phyloP scores from a whole-genome alignment of 257 asterid species.

The Solanum pinnatisectum region DNA sequence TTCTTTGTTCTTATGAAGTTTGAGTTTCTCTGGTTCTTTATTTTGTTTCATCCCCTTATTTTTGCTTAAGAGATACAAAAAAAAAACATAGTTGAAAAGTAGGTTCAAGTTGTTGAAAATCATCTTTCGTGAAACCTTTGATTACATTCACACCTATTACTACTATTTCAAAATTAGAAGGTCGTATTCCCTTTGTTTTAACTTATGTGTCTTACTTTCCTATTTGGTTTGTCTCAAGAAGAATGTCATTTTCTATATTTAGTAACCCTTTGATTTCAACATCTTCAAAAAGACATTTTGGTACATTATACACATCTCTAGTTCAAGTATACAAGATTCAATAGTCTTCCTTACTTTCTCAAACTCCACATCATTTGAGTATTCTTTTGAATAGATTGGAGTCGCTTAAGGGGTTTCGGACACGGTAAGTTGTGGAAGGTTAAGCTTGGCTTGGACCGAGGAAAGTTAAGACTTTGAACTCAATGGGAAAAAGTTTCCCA shows the following conservation, averaged over 20 bases:
- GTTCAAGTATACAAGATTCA: background rate
- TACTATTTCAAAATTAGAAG: background rate
- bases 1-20: background rate
- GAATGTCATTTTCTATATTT: background rate
- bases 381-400: background rate
- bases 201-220: background rate
- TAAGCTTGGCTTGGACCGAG: background rate
- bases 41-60: background rate
- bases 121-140: background rate
- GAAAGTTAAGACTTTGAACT: background rate
- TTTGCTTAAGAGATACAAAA: background rate
- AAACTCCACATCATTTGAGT: background rate
- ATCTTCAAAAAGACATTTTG: background rate
- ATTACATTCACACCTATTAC: background rate
- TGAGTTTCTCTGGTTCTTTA: background rate
- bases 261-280: background rate
- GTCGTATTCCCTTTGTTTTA: background rate
- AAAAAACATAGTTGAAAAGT: background rate
- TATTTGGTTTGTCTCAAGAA: background rate
- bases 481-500: background rate
- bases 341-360: background rate
- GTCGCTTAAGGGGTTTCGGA: background rate
- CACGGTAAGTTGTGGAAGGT: background rate
- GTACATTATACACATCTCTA: background rate
- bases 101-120: background rate